Conservation (phyloP, 441 rosid genomes). For the Pelargonium cotyledonis region DNA sequence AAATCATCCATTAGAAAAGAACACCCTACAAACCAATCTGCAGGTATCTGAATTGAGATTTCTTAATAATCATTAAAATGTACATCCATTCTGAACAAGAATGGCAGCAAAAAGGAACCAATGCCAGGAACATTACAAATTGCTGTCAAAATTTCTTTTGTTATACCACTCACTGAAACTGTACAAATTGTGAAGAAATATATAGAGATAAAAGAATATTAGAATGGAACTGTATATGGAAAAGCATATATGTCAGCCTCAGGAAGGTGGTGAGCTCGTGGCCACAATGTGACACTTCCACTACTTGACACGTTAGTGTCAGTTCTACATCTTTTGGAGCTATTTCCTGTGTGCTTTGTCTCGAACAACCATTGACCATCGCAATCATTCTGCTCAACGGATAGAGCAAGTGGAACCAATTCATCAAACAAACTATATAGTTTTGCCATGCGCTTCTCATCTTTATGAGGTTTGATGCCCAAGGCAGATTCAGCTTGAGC, state of each 20-base stretch:
- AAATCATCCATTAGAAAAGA: too few species aligned
- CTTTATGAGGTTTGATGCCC: background rate
- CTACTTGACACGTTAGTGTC: slow-evolving; percentile 3
- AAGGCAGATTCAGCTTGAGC: background rate
- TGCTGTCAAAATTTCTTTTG: background rate
- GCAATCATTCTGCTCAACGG: slow-evolving; percentile 8
- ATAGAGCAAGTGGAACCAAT: slow-evolving; percentile 31
- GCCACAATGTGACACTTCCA: slow-evolving; percentile 22
- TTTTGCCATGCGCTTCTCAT: slow-evolving; percentile 7
- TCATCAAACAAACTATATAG: slow-evolving; percentile 26
- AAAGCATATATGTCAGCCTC: slow-evolving; percentile 44
- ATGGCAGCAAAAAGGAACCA: background rate
- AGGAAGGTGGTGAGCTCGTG: slow-evolving; percentile 31
- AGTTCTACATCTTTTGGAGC: slow-evolving; percentile 18
- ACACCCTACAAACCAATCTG: too few species aligned
- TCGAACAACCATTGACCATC: slow-evolving; percentile 38
- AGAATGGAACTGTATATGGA: slow-evolving; percentile 63
- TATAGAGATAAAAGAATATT: background rate
- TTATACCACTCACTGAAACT: background rate
- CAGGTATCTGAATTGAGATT: too few species aligned
- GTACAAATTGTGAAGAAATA: background rate
- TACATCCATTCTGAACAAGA: background rate
- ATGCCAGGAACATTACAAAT: background rate
- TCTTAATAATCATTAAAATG: too few species aligned
- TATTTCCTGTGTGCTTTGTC: slow-evolving; percentile 16